A percentile compares a stretch with the other conserved stretches of the same genome.
Conservation (phyloP, 306 rosid genomes). For the Trifolium subterraneum region DNA sequence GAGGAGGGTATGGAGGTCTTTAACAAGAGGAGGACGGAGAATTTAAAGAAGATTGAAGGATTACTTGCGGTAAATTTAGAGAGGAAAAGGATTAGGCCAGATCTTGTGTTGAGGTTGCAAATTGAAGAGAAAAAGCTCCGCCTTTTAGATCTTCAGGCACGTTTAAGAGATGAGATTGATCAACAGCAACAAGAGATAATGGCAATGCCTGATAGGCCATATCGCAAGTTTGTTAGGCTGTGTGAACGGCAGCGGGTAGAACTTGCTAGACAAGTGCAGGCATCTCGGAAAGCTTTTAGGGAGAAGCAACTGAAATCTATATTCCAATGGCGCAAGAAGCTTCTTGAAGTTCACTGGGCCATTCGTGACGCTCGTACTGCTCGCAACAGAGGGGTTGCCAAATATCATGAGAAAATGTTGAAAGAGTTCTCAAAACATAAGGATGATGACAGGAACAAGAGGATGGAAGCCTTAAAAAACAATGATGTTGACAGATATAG, state of each 20-base stretch:
- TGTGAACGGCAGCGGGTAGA: conserved; percentile 98
- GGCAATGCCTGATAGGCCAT: conserved; percentile 98
- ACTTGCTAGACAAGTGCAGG: conserved; percentile 89
- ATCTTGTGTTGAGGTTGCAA: conserved; percentile 88
- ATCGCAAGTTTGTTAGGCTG: conserved; percentile 87
- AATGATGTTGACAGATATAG: conserved; percentile 97
- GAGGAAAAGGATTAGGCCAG: conserved; percentile 95
- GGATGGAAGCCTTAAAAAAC: conserved; percentile 97
- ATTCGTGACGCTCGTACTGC: conserved; percentile 97
- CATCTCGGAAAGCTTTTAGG: conserved; percentile 82
- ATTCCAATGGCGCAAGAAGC: conserved; percentile 96
- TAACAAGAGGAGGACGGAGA: conserved; percentile 74
- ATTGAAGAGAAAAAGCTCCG: conserved; percentile 95
- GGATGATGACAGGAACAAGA: conserved; percentile 88
- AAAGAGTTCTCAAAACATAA: conserved; percentile 93
- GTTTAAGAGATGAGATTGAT: conserved; percentile 93
- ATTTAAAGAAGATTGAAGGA: conserved; percentile 85
- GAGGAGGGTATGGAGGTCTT: conserved; percentile 90
- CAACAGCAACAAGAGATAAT: conserved; percentile 97
- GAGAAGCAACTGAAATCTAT: conserved; percentile 94
- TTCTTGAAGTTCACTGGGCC: conserved; percentile 96
- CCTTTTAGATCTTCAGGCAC: conserved; percentile 85
- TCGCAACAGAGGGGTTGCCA: conserved; percentile 96
- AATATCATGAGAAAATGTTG: conserved; percentile 94
- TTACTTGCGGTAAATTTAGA: conserved; percentile 87